phyloP scores from a whole-genome alignment of 306 rosid species.

The Notholithocarpus densiflorus region DNA sequence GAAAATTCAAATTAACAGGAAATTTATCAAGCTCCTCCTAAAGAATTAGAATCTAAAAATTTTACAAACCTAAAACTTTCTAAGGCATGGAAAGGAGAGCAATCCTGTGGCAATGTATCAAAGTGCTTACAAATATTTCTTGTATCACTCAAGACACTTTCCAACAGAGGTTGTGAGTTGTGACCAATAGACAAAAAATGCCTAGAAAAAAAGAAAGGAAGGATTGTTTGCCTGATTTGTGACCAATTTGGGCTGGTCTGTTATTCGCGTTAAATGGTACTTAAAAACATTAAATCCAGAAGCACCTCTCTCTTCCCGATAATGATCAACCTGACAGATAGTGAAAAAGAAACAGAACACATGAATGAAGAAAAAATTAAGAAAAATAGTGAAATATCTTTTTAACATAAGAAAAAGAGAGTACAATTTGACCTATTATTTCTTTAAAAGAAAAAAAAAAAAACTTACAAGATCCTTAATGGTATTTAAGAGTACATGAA shows the following conservation, averaged over 20 bases:
- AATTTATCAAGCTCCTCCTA: too few relatives aligned
- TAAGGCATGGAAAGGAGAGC: neutral
- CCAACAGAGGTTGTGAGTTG: neutral
- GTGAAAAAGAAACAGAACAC: neutral
- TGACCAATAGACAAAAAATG: neutral
- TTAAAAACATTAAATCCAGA: conserved; percentile 85
- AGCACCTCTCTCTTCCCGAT: conserved; percentile 85
- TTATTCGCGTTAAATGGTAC: conserved; percentile 74
- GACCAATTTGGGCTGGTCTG: conserved; percentile 69
- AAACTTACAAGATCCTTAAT: neutral
- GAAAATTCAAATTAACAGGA: too few relatives aligned
- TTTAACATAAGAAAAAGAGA: too few relatives aligned
- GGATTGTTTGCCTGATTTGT: conserved; percentile 66
- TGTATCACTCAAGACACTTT: neutral
- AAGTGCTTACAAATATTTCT: neutral
- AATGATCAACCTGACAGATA: conserved; percentile 55
- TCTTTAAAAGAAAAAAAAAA: neutral
- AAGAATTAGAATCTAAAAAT: too few relatives aligned
- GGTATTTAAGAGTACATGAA: neutral
- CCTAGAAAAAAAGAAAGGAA: neutral
- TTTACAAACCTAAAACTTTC: too few relatives aligned
- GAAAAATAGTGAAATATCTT: too few relatives aligned
- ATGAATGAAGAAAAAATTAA: too few relatives aligned
- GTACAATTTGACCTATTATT: neutral
- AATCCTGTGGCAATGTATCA: neutral